Evolutionary conservation across 2,329 filamentous ascomycete genomes (phyloP), one percentile per base, ranked within the genome.

Genomic region (Orbilia javanica): DNA sequence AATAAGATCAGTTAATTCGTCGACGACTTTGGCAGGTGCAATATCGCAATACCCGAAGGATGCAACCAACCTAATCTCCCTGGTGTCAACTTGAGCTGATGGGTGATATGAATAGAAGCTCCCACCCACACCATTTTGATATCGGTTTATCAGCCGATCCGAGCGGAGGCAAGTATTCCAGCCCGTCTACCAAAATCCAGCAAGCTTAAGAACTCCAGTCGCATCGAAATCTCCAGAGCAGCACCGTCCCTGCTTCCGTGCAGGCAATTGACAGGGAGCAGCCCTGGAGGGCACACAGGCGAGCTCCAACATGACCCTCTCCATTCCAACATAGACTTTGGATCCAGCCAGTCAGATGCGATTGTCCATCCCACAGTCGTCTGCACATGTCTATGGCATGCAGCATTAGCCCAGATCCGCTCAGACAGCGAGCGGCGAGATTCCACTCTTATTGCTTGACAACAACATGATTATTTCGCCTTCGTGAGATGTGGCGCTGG

Each of bases 201-300:
- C 34, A 46, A 34, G 71, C 46, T 73, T 64, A 34, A 55, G 31
- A 27, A 39, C 50, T 36, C 22, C 6, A 53, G 65, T 50, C 64
- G 39, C 60, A 68, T 67, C 63, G 55, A 44, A 64, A 60, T 65
- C 48, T 57, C 44, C 10, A 57, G 50, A 50, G 46, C 63, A 50
- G 48, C 65, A 34, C 46, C 55, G 71, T 64, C 72, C 72, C 71
- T 75, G 55, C 71, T 69, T 75, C 53, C 64, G n/a, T 69, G 71
- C 71, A 69, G 44, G 42, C 27, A 64, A 66, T 48, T 53, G 31
- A 46, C 42, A 55, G 60, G 48, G 60, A 60, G 15, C 34, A 42
- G 55, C 55, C 55, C 34, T 60, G 36, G 31, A 70, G 67, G 67
- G 39, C 34, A 31, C 27, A 62, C 73, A 77, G 66, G 73, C 65